phyloP scores from a whole-genome alignment of 768 basidiomycete genomes.

The Rubroboletus satanas region DNA sequence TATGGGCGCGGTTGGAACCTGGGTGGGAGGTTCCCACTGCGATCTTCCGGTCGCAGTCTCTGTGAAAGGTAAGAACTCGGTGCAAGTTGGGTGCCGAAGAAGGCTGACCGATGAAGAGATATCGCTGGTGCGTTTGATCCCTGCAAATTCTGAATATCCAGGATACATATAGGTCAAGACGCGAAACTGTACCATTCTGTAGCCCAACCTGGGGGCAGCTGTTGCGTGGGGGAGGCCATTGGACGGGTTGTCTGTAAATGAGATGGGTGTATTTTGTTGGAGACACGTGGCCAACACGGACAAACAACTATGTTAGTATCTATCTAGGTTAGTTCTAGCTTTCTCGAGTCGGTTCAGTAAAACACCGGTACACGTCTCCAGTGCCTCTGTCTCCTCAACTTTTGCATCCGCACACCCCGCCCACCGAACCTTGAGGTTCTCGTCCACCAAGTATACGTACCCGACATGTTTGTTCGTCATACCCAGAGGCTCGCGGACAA shows the following conservation, averaged over 20 bases:
- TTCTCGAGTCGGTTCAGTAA: conserved; percentile 57
- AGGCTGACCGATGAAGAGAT: conserved; percentile 82
- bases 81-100: conserved; percentile 7
- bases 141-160: conserved; percentile 39
- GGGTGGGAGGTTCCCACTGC: conserved; percentile 83
- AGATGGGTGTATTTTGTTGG: conserved; percentile 9
- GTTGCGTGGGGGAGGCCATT: conserved; percentile 50
- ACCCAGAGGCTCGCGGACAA: conserved; percentile 77
- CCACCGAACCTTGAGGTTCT: conserved; percentile 84
- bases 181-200: conserved; percentile 73
- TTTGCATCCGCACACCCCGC: conserved; percentile 86
- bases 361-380: conserved; percentile 68
- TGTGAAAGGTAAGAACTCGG: conserved; percentile 32
- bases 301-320: conserved; percentile 17
- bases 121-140: conserved; percentile 76
- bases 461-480: conserved; percentile 89
- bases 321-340: neutral
- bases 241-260: neutral
- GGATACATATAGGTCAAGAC: neutral
- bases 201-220: conserved; percentile 88
- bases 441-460: conserved; percentile 88
- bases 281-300: conserved; percentile 29
- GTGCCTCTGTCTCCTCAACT: conserved; percentile 60
- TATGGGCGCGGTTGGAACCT: conserved; percentile 36
- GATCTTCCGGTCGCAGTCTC: conserved; percentile 80